Percentiles rank a stretch among this genome's conserved stretches.
Conservation (phyloP, 371 early-diverging fungal genomes). For the Apophysomyces variabilis region DNA sequence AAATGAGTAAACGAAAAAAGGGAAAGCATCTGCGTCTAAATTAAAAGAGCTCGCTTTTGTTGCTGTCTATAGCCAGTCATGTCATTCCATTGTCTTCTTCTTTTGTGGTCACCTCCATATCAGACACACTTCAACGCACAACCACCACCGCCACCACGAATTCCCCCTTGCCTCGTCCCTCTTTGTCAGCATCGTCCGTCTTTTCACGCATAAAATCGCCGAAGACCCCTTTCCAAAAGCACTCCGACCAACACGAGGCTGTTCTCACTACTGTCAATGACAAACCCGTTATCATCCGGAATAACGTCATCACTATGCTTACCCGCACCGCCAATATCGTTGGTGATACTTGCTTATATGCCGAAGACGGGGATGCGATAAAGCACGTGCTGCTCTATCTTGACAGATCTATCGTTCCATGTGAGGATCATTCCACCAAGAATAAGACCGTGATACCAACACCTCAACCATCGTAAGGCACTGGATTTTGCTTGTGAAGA, state of each 20-base stretch:
- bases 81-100: slow-evolving; percentile 23
- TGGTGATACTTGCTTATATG: slow-evolving; percentile 17
- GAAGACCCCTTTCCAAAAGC: background rate
- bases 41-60: too few species aligned
- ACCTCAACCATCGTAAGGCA: background rate
- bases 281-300: slow-evolving; percentile 15
- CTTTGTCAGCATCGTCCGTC: slow-evolving; percentile 24
- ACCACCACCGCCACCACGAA: slow-evolving; percentile 7
- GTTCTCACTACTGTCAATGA: slow-evolving; percentile 23
- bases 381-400: slow-evolving; percentile 31
- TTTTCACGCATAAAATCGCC: slow-evolving; percentile 26
- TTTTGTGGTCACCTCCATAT: background rate
- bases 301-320: slow-evolving; percentile 14
- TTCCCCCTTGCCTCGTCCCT: slow-evolving; percentile 5
- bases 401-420: slow-evolving; percentile 14
- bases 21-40: too few species aligned
- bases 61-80: slow-evolving; percentile 25
- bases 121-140: slow-evolving; percentile 16
- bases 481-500: too few species aligned
- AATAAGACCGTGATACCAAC: background rate
- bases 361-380: slow-evolving; percentile 20
- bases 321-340: slow-evolving; percentile 8
- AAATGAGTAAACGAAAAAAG: background rate
- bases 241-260: slow-evolving; percentile 6
- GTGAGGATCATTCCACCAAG: background rate